A percentile compares a stretch with the other conserved stretches of the same genome.
Conservation (phyloP, 208 protist genomes). For the Wallacemonas sp. region DNA sequence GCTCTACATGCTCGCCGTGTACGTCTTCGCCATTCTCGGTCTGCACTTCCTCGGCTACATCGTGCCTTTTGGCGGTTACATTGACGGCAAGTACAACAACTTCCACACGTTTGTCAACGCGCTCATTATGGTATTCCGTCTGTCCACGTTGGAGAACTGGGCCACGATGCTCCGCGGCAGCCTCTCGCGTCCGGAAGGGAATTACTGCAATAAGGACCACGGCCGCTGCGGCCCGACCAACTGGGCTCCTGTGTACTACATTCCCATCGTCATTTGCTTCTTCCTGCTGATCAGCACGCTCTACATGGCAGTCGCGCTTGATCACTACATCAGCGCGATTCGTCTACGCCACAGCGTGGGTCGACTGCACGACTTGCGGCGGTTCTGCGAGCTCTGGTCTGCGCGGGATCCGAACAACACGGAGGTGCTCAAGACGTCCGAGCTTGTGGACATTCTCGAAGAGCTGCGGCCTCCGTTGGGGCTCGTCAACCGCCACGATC, state of each 20-base stretch:
- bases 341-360: slow-evolving; percentile 67
- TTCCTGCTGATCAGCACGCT: slow-evolving; percentile 69
- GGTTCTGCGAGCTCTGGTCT: slow-evolving; percentile 81
- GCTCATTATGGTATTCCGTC: slow-evolving; percentile 87
- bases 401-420: slow-evolving; percentile 73
- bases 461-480: slow-evolving; percentile 84
- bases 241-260: slow-evolving; percentile 87
- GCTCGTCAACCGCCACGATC: slow-evolving; percentile 61
- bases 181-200: slow-evolving; percentile 37
- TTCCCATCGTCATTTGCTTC: slow-evolving; percentile 81
- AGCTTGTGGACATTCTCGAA: slow-evolving; percentile 76
- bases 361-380: slow-evolving; percentile 71
- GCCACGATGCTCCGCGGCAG: slow-evolving; percentile 80
- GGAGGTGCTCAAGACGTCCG: slow-evolving; percentile 51
- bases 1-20: slow-evolving; percentile 82
- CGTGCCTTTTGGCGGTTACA: slow-evolving; percentile 66
- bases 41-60: slow-evolving; percentile 88
- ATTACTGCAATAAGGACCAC: slow-evolving; percentile 42
- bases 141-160: slow-evolving; percentile 89
- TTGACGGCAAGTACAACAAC: slow-evolving; percentile 85
- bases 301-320: slow-evolving; percentile 84
- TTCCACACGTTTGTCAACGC: slow-evolving; percentile 84
- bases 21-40: slow-evolving; percentile 88
- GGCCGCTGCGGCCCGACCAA: slow-evolving; percentile 68
- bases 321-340: slow-evolving; percentile 78